phyloP scores from a whole-genome alignment of 2,329 filamentous ascomycete genomes.

The Penicillium sclerotiorum region DNA sequence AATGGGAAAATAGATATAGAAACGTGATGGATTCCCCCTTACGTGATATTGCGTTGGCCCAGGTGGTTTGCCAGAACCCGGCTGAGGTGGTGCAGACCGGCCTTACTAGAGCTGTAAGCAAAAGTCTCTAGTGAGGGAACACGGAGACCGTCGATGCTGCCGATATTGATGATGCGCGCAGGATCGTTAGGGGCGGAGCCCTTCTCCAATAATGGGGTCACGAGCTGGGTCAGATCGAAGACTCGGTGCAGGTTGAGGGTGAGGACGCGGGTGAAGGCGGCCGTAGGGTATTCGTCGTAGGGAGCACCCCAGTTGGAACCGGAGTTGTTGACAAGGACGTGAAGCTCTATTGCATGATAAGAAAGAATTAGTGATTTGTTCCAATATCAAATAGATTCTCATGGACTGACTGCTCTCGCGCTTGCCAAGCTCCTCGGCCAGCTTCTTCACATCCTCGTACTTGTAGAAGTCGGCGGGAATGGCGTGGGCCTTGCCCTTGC shows the following conservation, averaged over 20 bases:
- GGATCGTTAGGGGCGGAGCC: slow-evolving; percentile 48
- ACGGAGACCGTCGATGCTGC: slow-evolving; percentile 57
- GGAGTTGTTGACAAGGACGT: slow-evolving; percentile 57
- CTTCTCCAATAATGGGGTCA: slow-evolving; percentile 53
- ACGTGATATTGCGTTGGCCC: slow-evolving; percentile 56
- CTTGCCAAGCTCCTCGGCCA: slow-evolving; percentile 53
- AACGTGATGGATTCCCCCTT: slow-evolving; percentile 39
- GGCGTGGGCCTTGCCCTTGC: slow-evolving; percentile 55
- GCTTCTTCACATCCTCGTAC: slow-evolving; percentile 52
- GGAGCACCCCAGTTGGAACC: slow-evolving; percentile 59
- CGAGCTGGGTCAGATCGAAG: slow-evolving; percentile 51
- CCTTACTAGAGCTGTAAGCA: slow-evolving; percentile 57
- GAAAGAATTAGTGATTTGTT: background rate
- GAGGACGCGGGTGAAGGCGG: slow-evolving; percentile 61
- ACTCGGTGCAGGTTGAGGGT: slow-evolving; percentile 58
- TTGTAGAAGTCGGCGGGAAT: slow-evolving; percentile 57
- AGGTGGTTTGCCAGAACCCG: slow-evolving; percentile 55
- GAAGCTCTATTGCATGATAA: slow-evolving; percentile 40
- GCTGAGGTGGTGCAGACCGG: slow-evolving; percentile 56
- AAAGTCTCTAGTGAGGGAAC: slow-evolving; percentile 57
- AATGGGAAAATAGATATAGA: background rate
- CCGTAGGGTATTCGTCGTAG: slow-evolving; percentile 61
- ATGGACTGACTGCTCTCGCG: slow-evolving; percentile 59
- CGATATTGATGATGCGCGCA: slow-evolving; percentile 56
- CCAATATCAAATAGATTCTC: background rate